phyloP scores from a whole-genome alignment of 2,329 filamentous ascomycete genomes.

The Colletotrichum truncatum region DNA sequence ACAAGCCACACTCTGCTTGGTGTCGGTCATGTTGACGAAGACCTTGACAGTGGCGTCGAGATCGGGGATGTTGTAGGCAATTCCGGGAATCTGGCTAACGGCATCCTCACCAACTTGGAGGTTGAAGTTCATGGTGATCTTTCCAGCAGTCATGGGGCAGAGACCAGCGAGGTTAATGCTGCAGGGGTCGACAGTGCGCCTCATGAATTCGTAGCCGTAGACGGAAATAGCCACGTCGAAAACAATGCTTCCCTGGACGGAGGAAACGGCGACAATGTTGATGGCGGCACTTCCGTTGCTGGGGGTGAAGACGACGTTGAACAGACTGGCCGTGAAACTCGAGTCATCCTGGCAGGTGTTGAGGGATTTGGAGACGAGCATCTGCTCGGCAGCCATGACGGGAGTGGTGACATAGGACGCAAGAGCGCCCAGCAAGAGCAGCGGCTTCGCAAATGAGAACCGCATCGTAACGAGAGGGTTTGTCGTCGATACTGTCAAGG shows the following conservation, averaged over 20 bases:
- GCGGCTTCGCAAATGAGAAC: slow-evolving; percentile 54
- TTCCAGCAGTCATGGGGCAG: slow-evolving; percentile 90
- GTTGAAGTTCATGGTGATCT: slow-evolving; percentile 80
- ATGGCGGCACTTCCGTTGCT: slow-evolving; percentile 77
- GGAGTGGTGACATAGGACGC: slow-evolving; percentile 52
- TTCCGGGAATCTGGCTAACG: slow-evolving; percentile 75
- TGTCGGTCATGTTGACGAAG: slow-evolving; percentile 77
- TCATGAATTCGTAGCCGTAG: slow-evolving; percentile 82
- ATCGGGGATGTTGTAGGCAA: slow-evolving; percentile 91
- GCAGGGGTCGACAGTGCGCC: slow-evolving; percentile 79
- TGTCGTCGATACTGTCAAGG: neutral
- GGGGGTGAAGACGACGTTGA: slow-evolving; percentile 85
- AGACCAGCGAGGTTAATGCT: slow-evolving; percentile 74
- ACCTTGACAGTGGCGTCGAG: slow-evolving; percentile 87
- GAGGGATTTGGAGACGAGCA: slow-evolving; percentile 85
- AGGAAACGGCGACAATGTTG: slow-evolving; percentile 82
- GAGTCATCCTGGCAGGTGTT: slow-evolving; percentile 87
- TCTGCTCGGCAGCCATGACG: slow-evolving; percentile 63
- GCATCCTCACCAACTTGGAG: slow-evolving; percentile 66
- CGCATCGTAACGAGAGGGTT: slow-evolving; percentile 51
- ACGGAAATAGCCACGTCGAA: slow-evolving; percentile 81
- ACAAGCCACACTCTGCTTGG: slow-evolving; percentile 76
- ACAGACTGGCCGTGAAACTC: slow-evolving; percentile 86
- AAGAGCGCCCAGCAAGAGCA: slow-evolving; percentile 55
- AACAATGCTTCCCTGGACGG: slow-evolving; percentile 82